Base-by-base conservation (phyloP, 192 early-diverging fungal genomes). In the Pilaira anomala region DNA sequence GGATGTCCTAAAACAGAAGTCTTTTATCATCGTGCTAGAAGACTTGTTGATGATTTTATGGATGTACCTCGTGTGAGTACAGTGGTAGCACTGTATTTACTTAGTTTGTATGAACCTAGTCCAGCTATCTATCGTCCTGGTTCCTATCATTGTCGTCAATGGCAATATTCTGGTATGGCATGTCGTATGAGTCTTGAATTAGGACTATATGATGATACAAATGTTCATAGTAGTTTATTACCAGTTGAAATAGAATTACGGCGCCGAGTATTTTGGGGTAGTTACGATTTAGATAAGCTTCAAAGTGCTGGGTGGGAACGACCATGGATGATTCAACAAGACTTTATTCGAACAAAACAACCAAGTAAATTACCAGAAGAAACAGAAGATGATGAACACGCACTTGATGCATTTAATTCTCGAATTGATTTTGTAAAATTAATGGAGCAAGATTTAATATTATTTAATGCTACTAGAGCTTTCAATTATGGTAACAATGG, bases 151-250 rank as follows among this genome's bases (percentile, higher is more conserved):
- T 67, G 66, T 29, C 57, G 69, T 24, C 26, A 55, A 39, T 72
- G 63, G 63, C 53, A 60, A 18, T 72, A 72, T 42, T 58, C 57
- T 9, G 69, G 69, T 22, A 72, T 72, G 69, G 63, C 69, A 14
- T 61, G 19, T 12, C 57, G 63, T 22, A 72, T 72, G 69, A 60
- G 63, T 12, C 30, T 60, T 18, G 63, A 72, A 41, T 39, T 72
- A 19, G 64, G 63, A 3, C 30, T 72, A 3, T 48, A 67, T 28
- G 49, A 53, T 19, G 49, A 60, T 26, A 40, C 41, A 14, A 36
- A 65, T 22, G 22, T 62, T 40, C 26, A 50, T 6, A 46, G 33
- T 14, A 24, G 22, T 11, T 28, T 62, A 19, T 39, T 44, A 2
- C 16, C n/a, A 1, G 41, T 42, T 2, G 66, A 67, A 25, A 16